These are phyloP conservation scores for Cladobotryum mycophilum DNA, from an alignment of 2,329 filamentous ascomycete species.

Conservation along the genomic window DNA sequence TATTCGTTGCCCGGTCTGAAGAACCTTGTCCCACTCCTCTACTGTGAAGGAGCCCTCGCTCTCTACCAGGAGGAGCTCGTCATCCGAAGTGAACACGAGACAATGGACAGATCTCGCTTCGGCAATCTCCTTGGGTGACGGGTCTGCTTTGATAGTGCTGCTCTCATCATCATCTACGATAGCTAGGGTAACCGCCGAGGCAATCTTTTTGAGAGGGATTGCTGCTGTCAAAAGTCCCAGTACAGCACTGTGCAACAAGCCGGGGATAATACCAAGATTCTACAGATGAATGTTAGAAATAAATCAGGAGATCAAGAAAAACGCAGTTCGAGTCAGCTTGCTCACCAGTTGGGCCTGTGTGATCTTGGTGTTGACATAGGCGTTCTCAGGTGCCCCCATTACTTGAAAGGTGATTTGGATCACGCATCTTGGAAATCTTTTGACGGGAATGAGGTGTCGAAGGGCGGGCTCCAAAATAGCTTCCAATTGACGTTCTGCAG, in stretches of 20 bases:
- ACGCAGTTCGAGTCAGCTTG: neutral
- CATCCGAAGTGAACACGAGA: conserved; percentile 71
- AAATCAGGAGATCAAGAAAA: neutral
- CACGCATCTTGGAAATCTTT: conserved; percentile 68
- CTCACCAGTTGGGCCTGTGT: conserved; percentile 55
- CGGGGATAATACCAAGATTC: conserved; percentile 75
- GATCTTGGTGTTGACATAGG: conserved; percentile 55
- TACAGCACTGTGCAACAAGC: conserved; percentile 72
- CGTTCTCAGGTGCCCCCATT: conserved; percentile 60
- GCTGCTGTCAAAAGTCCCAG: conserved; percentile 75
- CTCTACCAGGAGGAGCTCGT: conserved; percentile 69
- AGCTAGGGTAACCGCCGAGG: conserved; percentile 59
- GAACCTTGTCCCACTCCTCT: conserved; percentile 67
- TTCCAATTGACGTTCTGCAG: conserved; percentile 77
- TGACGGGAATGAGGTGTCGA: conserved; percentile 66
- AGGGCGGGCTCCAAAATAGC: conserved; percentile 65
- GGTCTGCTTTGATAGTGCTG: conserved; percentile 48
- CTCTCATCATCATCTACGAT: conserved; percentile 39
- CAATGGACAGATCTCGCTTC: conserved; percentile 68
- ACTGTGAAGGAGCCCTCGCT: conserved; percentile 75
- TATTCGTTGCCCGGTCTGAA: conserved; percentile 55
- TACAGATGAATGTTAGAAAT: conserved; percentile 28
- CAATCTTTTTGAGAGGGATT: conserved; percentile 69
- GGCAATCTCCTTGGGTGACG: conserved; percentile 56
- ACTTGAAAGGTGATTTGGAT: conserved; percentile 81